Evolutionary conservation across 2,329 filamentous ascomycete genomes (phyloP), one percentile per base, ranked within the genome.

Genomic region (Arthrobotrys conoides): DNA sequence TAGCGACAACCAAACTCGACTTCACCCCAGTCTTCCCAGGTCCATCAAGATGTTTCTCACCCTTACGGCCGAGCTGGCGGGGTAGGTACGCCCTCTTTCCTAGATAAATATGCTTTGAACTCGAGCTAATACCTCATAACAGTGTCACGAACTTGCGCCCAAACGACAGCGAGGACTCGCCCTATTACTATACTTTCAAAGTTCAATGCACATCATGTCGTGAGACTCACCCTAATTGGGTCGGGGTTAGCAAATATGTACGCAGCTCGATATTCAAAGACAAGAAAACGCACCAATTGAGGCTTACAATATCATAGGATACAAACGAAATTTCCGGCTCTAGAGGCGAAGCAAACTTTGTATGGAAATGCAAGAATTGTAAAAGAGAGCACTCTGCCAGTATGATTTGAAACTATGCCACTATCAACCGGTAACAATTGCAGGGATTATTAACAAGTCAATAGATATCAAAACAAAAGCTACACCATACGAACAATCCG

Each of bases 291-390:
- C 3, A 8, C 1, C 5, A 6, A n/a, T 9, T 16, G 30, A n/a
- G 22, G 9, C 30, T 59, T 2, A 59, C 5, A 36, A 36, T 9
- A 9, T 36, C 41, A 20, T 80, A 97, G 93, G 95, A 98, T 84
- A 88, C 87, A 83, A 94, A 96, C 83, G 94, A 97, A 81, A 90
- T 97, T 84, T 96, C 93, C 80, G 94, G 94, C 41, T 97, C 94
- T 84, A 90, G 93, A 83, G 96, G 96, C 81, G 94, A 98, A 85
- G 96, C 96, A 79, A 98, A 98, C 85, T 99, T 99, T 85, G 96
- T 99, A n/a, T 99, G 96, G 95, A 94, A 91, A 85, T 99, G 96
- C 88, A 97, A 96, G 86, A 95, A 96, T 84, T 99, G 96, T 90
- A 96, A 96, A 51, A 63, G 79, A 41, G 79, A 80, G 30, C 76